Conservation (phyloP, 371 early-diverging fungal species). For the Mortierella sp. region DNA sequence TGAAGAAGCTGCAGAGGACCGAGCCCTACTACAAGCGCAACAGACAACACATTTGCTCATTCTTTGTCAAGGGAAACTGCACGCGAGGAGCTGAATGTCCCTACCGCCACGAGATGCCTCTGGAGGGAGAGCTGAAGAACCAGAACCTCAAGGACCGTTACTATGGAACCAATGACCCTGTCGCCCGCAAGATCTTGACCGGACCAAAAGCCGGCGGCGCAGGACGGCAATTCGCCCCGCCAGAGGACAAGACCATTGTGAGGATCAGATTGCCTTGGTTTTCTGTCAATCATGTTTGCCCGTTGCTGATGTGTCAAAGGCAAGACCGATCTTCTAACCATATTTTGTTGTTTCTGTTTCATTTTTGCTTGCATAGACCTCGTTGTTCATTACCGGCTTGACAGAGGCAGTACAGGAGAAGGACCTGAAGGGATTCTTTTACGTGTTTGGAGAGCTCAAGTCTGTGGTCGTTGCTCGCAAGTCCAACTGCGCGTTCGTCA, state of each 20-base stretch:
- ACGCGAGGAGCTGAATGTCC: conserved; percentile 94
- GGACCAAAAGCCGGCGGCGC: conserved; percentile 62
- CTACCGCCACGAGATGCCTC: conserved; percentile 92
- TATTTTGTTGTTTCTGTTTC: not conserved
- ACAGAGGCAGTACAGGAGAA: conserved; percentile 75
- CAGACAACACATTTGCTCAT: conserved; percentile 93
- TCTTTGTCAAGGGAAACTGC: conserved; percentile 94
- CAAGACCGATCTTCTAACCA: conserved; percentile 18
- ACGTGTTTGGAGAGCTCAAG: conserved; percentile 89
- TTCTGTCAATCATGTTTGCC: not conserved
- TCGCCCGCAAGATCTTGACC: conserved; percentile 87
- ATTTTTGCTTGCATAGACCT: conserved; percentile 62
- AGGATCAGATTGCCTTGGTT: conserved; percentile 14
- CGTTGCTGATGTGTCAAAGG: not conserved
- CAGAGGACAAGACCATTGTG: conserved; percentile 80
- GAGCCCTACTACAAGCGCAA: conserved; percentile 96
- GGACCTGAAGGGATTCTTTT: conserved; percentile 82
- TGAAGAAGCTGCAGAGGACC: conserved; percentile 84
- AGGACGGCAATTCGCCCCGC: conserved; percentile 62
- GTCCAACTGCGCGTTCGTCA: conserved; percentile 91
- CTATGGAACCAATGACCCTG: conserved; percentile 94
- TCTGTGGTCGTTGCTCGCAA: conserved; percentile 86
- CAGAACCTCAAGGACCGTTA: conserved; percentile 96
- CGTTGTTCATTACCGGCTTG: conserved; percentile 84
- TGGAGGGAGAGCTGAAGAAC: conserved; percentile 83